Percentiles rank a stretch among this genome's conserved stretches.
phyloP scores from a whole-genome alignment of 179 eudicot genomes.

The Beta lomatogona region DNA sequence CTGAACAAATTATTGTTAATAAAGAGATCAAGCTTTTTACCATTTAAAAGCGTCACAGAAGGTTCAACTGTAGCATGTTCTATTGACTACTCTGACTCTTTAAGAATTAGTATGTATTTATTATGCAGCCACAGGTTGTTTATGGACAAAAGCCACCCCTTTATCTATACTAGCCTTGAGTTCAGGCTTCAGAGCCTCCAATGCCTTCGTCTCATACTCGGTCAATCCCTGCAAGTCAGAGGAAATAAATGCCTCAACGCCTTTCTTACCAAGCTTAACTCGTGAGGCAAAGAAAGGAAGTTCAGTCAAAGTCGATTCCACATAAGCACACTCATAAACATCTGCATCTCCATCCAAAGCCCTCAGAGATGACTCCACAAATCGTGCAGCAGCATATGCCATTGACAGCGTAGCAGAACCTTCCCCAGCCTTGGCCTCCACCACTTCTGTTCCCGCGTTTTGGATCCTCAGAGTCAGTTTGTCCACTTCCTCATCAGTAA shows the following conservation, averaged over 20 bases:
- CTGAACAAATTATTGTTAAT: background rate
- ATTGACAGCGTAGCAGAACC: conserved; percentile 70
- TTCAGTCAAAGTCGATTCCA: conserved; percentile 54
- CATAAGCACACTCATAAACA: conserved; percentile 60
- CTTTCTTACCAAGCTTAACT: conserved; percentile 56
- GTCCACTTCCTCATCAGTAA: conserved; percentile 50
- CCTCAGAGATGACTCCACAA: conserved; percentile 64
- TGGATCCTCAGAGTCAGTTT: conserved; percentile 59
- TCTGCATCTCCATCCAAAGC: conserved; percentile 64
- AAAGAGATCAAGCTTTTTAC: background rate
- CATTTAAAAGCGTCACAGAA: background rate
- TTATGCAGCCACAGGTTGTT: conserved; percentile 36
- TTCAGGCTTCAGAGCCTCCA: conserved; percentile 53
- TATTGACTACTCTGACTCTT: background rate
- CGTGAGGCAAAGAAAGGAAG: conserved; percentile 71
- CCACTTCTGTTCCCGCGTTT: conserved; percentile 70
- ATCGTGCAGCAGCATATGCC: conserved; percentile 75
- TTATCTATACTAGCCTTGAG: conserved; percentile 59
- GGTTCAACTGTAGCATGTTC: background rate
- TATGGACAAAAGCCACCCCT: conserved; percentile 53
- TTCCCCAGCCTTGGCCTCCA: conserved; percentile 67
- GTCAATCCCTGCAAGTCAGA: conserved; percentile 53
- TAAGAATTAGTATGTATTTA: background rate
- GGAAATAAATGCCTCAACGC: conserved; percentile 50
- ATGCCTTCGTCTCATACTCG: conserved; percentile 44